Evolutionary conservation across 768 basidiomycete genomes (phyloP), one percentile per base, ranked within the genome.

Genomic region (Mycena rebaudengoi): DNA sequence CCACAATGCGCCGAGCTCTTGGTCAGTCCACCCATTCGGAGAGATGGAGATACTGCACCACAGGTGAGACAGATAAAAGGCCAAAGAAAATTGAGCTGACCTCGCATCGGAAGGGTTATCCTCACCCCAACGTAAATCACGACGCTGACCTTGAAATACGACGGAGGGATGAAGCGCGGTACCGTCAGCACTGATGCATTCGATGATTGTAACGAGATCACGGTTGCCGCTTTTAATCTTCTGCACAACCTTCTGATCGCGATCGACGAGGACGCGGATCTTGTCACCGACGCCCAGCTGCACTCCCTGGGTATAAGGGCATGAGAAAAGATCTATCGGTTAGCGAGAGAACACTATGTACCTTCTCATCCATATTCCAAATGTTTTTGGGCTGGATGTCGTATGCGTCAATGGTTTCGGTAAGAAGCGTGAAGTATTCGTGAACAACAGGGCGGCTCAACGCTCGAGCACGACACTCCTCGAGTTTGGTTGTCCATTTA

Each of bases 121-220:
- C 33, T 77, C 52, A 72, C 76, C 68, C 76, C 78, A 56, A 6
- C 57, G 75, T 74, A 3, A 75, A 76, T 8, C 78, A 78, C 66
- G 74, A 79, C 66, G 54, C 74, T 16, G 70, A 68, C 79, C 77
- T 6, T 71, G 29, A 62, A 82, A 80, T 8, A 83, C 72, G 66
- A 82, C 78, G 0, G 71, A 69, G 5, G 78, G 79, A 11, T 39
- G 20, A 13, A 80, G 41, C 10, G 55, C 58, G 5, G 52, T 68
- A 0, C 81, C 82, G 71, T 79, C 79, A 1, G 80, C 78, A 48
- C 65, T 73, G 5, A 79, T 61, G 69, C 74, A 74, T 60, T 83
- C 79, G 50, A 85, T 74, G 21, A 83, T 69, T 0, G 80, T 84
- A 28, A 83, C 74, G 3, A 82, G 74, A 60, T 83, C 75, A 0